Evolutionary conservation across 805 yeast genomes (phyloP).

Genomic region (Yarrowia osloensis): DNA sequence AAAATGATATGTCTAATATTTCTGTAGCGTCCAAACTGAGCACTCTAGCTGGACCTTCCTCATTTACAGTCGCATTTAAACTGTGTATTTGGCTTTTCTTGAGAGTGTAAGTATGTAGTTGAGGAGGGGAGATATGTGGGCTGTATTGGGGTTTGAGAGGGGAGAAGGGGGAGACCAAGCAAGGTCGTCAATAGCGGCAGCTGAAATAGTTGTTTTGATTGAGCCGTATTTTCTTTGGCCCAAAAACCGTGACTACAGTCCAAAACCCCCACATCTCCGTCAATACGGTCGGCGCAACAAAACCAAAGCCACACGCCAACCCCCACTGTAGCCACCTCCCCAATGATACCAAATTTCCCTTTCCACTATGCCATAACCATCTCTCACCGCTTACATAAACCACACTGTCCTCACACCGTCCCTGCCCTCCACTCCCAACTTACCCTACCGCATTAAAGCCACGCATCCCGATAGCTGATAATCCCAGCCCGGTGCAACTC

Average conservation of each 20-base stretch:
- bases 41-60: not conserved
- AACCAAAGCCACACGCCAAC: too few species aligned
- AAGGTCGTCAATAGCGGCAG: too few species aligned
- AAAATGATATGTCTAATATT: not conserved
- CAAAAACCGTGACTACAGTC: too few species aligned
- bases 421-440: not conserved
- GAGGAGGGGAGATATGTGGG: not conserved
- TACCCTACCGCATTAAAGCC: slow-evolving; percentile 29
- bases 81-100: not conserved
- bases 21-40: not conserved
- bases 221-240: too few species aligned
- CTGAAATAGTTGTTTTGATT: too few species aligned
- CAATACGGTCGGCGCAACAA: too few species aligned
- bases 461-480: not conserved
- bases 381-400: not conserved
- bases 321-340: too few species aligned
- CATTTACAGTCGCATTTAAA: not conserved
- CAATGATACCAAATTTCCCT: too few species aligned
- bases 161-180: too few species aligned
- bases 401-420: not conserved
- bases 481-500: not conserved
- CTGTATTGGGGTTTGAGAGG: too few species aligned
- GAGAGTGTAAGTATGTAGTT: not conserved
- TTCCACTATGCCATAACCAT: too few species aligned
- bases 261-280: too few species aligned